These are phyloP conservation scores for Pestalotiopsis sp. DNA, from an alignment of 2,329 filamentous ascomycete genomes.

Conservation along the genomic window DNA sequence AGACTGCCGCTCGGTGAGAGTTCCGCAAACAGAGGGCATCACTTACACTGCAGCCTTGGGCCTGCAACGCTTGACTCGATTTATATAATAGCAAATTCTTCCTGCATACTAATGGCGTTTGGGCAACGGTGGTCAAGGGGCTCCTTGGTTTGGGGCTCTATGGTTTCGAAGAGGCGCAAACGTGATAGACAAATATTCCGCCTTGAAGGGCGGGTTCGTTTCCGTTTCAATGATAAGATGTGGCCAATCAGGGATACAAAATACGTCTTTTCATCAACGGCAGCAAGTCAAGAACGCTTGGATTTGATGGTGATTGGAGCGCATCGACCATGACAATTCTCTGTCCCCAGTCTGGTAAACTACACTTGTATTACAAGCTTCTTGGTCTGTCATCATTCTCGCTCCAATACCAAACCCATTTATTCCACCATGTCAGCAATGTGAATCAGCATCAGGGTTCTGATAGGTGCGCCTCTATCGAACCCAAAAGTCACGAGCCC, in stretches of 20 bases:
- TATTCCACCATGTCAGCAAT: not conserved
- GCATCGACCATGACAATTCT: not conserved
- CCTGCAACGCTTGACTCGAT: not conserved
- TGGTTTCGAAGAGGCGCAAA: not conserved
- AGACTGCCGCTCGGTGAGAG: slow-evolving; percentile 31
- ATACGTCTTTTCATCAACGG: not conserved
- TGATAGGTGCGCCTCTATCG: slow-evolving; percentile 5
- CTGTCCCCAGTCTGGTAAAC: not conserved
- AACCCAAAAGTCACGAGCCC: not conserved
- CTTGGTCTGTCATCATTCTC: not conserved
- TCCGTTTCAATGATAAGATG: not conserved
- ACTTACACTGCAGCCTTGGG: not conserved
- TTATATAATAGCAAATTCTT: not conserved
- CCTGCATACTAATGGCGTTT: not conserved
- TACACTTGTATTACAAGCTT: not conserved
- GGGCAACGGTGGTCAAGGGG: not conserved
- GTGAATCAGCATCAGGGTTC: not conserved
- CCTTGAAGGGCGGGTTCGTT: not conserved
- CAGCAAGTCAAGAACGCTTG: not conserved
- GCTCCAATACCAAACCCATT: not conserved
- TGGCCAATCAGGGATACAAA: not conserved
- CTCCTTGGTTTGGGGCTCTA: not conserved
- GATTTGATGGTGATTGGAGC: slow-evolving; percentile 1
- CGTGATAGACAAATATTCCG: not conserved
- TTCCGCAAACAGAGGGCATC: not conserved